phyloP scores from a whole-genome alignment of 2,329 filamentous ascomycete genomes.

The Apiospora koreana region DNA sequence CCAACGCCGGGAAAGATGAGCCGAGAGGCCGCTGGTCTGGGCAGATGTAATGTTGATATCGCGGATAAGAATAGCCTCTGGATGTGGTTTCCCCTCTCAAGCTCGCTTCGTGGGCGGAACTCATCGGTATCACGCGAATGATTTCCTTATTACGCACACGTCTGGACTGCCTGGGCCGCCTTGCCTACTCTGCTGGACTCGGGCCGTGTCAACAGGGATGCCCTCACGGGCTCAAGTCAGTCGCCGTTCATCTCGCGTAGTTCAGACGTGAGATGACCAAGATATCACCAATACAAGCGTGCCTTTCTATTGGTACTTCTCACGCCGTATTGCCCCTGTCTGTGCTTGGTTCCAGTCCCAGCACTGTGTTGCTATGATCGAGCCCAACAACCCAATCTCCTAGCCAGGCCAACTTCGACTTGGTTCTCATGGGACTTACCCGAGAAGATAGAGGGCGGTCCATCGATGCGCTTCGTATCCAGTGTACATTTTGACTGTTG shows the following conservation, averaged over 20 bases:
- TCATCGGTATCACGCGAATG: not conserved
- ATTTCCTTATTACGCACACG: not conserved
- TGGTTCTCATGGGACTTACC: not conserved
- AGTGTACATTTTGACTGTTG: not conserved
- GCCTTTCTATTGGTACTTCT: not conserved
- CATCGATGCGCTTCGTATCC: not conserved
- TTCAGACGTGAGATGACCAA: not conserved
- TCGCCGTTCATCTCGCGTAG: not conserved
- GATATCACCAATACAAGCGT: not conserved
- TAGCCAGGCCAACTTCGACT: not conserved
- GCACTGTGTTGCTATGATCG: not conserved
- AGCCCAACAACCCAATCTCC: not conserved
- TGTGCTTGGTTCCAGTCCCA: not conserved
- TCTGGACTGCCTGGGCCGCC: too few species aligned
- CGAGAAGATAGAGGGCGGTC: not conserved
- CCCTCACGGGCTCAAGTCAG: not conserved
- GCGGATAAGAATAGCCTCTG: not conserved
- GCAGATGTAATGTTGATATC: not conserved
- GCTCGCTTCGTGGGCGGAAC: not conserved
- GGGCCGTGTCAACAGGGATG: not conserved
- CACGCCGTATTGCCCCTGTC: not conserved
- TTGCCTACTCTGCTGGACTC: not conserved
- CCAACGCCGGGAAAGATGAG: not conserved
- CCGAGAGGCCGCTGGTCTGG: not conserved
- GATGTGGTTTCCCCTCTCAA: not conserved